Evolutionary conservation across 345 rosid genomes (phyloP), one percentile per base, ranked within the genome.

Genomic region (Pelargonium nanum): DNA sequence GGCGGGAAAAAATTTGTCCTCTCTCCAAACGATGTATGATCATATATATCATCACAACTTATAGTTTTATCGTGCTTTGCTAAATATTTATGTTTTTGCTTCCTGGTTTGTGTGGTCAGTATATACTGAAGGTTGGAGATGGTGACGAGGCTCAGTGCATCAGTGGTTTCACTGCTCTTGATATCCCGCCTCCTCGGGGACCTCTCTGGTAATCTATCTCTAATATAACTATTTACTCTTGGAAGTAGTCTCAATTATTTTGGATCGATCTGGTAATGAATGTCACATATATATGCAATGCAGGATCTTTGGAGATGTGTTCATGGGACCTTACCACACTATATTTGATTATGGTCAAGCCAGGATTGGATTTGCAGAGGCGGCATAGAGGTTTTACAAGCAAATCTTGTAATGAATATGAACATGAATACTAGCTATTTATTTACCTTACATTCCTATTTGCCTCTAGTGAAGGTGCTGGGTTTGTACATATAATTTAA

Each of bases 311-410:
- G 98, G 98, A 59, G 98, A 91, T 66, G 68, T 86, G 55, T 91
- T 88, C 83, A 91, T 88, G 95, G 96, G 98, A 15, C 86, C 75
- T 50, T 88, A 77, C 80, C 99, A 93, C 76, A 93, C 97, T 0
- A 86, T 93, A 17, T 89, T 93, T 22, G 99, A 93, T 77, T 87
- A 68, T 9, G 91, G 86, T 22, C 84, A 93, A 2, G 55, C 57
- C 62, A 78, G 77, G 71, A 88, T 93, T 58, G 99, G 99, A 24
- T 93, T 93, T 59, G 99, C 99, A 0, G 87, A 89, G 57, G 94
- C 97, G 8, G 90, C 71, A 7, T 93, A 85, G 65, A 57, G 10
- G 56, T 45, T 22, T 25, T 26, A 30, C 40, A 30, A 5, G 16
- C 2, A 12, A 3, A 40, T 0, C 48, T 40, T 17, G 9, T n/a